Conservation (phyloP, 2,329 filamentous ascomycete species). For the Echinosphaeria canescens region DNA sequence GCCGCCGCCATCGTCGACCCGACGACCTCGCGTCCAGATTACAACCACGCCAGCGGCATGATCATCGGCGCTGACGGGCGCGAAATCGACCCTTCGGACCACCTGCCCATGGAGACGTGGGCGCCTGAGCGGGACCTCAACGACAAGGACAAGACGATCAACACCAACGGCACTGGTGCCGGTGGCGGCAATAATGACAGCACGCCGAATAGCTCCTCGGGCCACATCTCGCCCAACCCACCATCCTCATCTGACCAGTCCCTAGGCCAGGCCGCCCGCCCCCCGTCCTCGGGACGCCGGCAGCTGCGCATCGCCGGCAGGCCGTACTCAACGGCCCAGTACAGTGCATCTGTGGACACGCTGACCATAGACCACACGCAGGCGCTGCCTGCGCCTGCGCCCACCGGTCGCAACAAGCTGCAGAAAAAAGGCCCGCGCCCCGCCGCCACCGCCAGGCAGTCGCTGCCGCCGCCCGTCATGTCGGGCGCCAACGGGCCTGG, state of each 20-base stretch:
- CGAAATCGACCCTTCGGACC: slow-evolving; percentile 62
- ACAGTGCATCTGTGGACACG: too few relatives aligned
- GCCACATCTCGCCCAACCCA: slow-evolving; percentile 17
- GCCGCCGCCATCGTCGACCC: slow-evolving; percentile 12
- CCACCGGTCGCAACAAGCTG: slow-evolving; percentile 32
- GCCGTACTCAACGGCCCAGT: slow-evolving; percentile 24
- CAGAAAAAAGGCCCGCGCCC: slow-evolving; percentile 35
- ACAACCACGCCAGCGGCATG: slow-evolving; percentile 36
- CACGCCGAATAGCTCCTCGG: too few relatives aligned
- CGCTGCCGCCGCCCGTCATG: too few relatives aligned
- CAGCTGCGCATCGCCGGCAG: slow-evolving; percentile 25
- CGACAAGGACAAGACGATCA: slow-evolving; percentile 16
- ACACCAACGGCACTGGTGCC: too few relatives aligned
- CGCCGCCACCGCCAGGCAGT: slow-evolving; percentile 15
- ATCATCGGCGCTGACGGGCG: slow-evolving; percentile 58
- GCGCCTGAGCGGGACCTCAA: slow-evolving; percentile 55
- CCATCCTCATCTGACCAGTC: slow-evolving; percentile 29
- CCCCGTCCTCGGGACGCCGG: slow-evolving; percentile 21
- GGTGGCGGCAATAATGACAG: too few relatives aligned
- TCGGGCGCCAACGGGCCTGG: slow-evolving; percentile 12
- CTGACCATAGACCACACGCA: too few relatives aligned
- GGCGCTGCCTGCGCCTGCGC: too few relatives aligned
- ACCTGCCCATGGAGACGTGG: slow-evolving; percentile 57
- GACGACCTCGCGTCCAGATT: slow-evolving; percentile 12
- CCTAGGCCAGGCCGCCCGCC: slow-evolving; percentile 11